Evolutionary conservation across 2,329 filamentous ascomycete genomes (phyloP).

Genomic region (Diaporthe nobilis): DNA sequence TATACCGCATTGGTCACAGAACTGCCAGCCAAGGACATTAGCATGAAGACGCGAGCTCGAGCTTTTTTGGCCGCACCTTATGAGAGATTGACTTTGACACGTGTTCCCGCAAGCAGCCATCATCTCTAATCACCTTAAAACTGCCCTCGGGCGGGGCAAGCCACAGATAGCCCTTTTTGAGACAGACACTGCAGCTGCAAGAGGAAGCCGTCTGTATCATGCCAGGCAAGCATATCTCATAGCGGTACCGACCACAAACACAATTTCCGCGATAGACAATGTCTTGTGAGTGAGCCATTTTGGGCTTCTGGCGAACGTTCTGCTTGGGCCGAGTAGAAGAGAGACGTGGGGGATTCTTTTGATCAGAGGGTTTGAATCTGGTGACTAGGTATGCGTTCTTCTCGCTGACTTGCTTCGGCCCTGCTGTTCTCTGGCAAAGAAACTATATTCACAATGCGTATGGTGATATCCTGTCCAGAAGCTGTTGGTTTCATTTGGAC

Average conservation of each 20-base stretch:
- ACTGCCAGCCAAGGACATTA: constrained; percentile 3
- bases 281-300: background rate
- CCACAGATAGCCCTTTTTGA: constrained; percentile 41
- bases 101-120: constrained; percentile 26
- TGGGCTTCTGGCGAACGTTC: background rate
- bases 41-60: background rate
- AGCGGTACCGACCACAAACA: constrained; percentile 6
- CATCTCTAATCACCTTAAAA: constrained; percentile 4
- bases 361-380: background rate
- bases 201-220: constrained; percentile 16
- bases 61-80: background rate
- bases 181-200: constrained; percentile 38
- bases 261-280: constrained; percentile 17
- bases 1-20: constrained; percentile 12
- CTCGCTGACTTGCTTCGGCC: background rate
- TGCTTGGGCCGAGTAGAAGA: background rate
- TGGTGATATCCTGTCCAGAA: background rate
- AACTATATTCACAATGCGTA: no score
- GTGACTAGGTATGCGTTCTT: background rate
- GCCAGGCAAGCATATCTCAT: background rate
- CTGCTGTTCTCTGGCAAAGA: background rate
- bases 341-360: background rate
- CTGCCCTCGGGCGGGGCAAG: constrained; percentile 22
- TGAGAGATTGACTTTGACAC: background rate
- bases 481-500: background rate